Evolutionary conservation across 2,329 filamentous ascomycete genomes (phyloP), one percentile per base, ranked within the genome.

Genomic region (Fusarium xyrophilum): DNA sequence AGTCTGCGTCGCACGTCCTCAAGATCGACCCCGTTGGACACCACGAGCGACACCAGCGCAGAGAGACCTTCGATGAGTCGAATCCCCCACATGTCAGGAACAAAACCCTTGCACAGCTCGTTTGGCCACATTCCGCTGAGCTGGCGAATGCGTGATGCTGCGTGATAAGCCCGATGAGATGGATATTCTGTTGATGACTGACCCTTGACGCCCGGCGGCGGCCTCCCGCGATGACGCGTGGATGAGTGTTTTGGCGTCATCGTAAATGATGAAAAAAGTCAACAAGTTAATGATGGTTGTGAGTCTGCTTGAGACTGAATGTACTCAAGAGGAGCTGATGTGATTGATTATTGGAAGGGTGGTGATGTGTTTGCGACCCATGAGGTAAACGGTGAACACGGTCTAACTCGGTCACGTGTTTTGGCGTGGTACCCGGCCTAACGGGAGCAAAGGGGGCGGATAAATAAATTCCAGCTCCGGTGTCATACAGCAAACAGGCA

Each of bases 401-500:
- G 25, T 36, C 46, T 33, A 51, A 32, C 32, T 23, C 4, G 4
- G 33, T 50, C 53, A 56, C 53, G 53, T 56, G 53, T 32, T 32
- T 30, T 56, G 32, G 53, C 53, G 53, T 50, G 25, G 53, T 30
- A 25, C 21, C 46, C 46, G 46, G n/a, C 27, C 36, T 35, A 15
- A 7, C n/a, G 32, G 7, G 17, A 43, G 17, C 36, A 13, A 27
- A 30, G 21, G n/a, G 42, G 53, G 21, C 53, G 53, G 53, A 56
- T 51, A 56, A 56, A 52, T 51, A 28, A 56, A 32, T 36, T 30
- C 53, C 42, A 56, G 53, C 53, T 51, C 53, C 53, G 48, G 35
- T 19, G 27, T 50, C 13, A 36, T 36, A 50, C 46, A 36, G 36
- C 9, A 11, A 36, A 50, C 9, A 11, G 6, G 39, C 17, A 33